A percentile compares a stretch with the other conserved stretches of the same genome.
phyloP scores from a whole-genome alignment of 495 filamentous ascomycete species.

The Aspergillus carlsbadensis region DNA sequence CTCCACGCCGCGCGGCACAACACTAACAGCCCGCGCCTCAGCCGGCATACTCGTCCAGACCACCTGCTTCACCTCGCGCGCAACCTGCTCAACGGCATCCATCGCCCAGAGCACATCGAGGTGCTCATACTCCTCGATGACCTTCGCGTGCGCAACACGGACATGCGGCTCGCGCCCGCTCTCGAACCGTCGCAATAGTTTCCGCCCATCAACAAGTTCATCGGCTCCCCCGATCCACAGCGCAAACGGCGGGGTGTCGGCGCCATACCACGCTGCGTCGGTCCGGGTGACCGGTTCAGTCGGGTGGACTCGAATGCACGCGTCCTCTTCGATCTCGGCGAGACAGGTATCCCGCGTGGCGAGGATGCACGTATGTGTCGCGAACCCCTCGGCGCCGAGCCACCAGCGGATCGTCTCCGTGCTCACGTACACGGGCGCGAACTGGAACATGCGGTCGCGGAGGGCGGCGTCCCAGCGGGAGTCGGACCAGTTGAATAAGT shows the following conservation, averaged over 20 bases:
- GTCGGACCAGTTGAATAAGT: conserved; percentile 90
- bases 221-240: conserved; percentile 87
- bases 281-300: conserved; percentile 30
- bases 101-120: conserved; percentile 97
- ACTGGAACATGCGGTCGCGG: conserved; percentile 83
- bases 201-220: conserved; percentile 76
- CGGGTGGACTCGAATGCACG: conserved; percentile 1
- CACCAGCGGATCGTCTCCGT: conserved; percentile 95
- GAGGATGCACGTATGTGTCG: conserved; percentile 87
- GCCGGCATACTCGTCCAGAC: conserved; percentile 71
- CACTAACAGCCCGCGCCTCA: conserved; percentile 55
- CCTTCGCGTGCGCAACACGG: conserved; percentile 71
- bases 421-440: conserved; percentile 85
- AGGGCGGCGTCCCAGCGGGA: conserved; percentile 79
- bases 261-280: conserved; percentile 76
- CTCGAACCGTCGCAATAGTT: conserved; percentile 71
- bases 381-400: conserved; percentile 89
- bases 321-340: conserved; percentile 63
- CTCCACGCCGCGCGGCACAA: conserved; percentile 55
- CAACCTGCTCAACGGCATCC: conserved; percentile 81
- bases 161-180: conserved; percentile 81
- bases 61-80: conserved; percentile 75
- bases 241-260: conserved; percentile 77
- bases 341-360: conserved; percentile 67
- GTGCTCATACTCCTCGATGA: conserved; percentile 92